Evolutionary conservation across 1,139 yeast genomes (phyloP).

Genomic region (Debaryomyces sp.): DNA sequence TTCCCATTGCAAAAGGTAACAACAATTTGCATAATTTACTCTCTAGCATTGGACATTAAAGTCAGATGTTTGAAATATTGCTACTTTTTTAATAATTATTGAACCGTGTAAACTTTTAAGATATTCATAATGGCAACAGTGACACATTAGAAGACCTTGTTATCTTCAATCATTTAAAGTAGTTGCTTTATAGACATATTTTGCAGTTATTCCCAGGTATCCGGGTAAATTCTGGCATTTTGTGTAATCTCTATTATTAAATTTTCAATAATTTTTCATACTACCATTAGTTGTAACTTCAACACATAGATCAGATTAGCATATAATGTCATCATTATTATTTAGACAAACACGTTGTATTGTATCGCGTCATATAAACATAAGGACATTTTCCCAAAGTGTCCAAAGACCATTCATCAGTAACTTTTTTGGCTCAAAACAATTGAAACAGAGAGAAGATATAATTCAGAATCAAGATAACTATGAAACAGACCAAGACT

Average conservation of each 20-base stretch:
- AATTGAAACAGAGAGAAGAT: constrained; percentile 29
- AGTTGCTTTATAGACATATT: background rate
- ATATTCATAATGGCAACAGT: no score
- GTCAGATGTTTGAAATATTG: no score
- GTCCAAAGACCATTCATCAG: constrained; percentile 17
- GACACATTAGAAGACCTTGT: no score
- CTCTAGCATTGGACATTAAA: no score
- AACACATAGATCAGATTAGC: background rate
- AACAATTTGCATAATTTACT: no score
- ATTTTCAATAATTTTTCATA: constrained; percentile 6
- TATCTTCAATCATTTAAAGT: background rate
- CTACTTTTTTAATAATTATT: no score
- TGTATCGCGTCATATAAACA: constrained; percentile 2
- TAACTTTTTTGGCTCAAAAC: constrained; percentile 24
- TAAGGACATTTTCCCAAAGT: constrained; percentile 8
- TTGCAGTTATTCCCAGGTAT: background rate
- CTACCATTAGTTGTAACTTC: background rate
- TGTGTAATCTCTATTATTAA: constrained; percentile 2
- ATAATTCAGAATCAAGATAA: constrained; percentile 46
- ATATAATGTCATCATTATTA: constrained; percentile 5
- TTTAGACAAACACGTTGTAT: background rate
- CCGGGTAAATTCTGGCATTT: background rate
- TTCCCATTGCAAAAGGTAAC: no score
- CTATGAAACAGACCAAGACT: constrained; percentile 33
- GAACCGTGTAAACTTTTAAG: no score